Conservation (phyloP, 2,329 filamentous ascomycete species). For the Cercospora sp. region DNA sequence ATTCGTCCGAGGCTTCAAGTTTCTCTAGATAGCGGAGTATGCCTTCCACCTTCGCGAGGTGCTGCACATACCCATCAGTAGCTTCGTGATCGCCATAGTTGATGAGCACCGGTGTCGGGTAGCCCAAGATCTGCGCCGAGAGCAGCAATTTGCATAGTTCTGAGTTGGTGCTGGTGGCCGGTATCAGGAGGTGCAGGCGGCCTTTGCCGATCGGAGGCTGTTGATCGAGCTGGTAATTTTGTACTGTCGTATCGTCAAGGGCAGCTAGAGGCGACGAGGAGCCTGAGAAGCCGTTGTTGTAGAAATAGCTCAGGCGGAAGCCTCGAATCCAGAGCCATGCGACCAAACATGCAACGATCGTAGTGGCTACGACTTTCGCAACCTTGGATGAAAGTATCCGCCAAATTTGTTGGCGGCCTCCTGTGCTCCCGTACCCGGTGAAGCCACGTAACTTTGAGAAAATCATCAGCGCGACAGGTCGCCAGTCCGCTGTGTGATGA, state of each 20-base stretch:
- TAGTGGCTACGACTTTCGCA: slow-evolving; percentile 15
- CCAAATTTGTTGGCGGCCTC: slow-evolving; percentile 9
- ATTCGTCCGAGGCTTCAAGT: slow-evolving; percentile 34
- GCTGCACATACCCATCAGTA: slow-evolving; percentile 25
- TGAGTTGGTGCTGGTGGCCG: slow-evolving; percentile 47
- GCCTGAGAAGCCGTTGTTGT: background rate
- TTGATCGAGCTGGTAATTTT: background rate
- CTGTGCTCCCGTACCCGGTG: background rate
- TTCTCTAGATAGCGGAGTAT: slow-evolving; percentile 23
- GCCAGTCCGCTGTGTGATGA: background rate
- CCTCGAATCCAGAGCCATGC: slow-evolving; percentile 14
- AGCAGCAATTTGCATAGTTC: slow-evolving; percentile 28
- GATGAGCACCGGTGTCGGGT: slow-evolving; percentile 28
- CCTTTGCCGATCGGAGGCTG: slow-evolving; percentile 19
- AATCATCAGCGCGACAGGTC: background rate
- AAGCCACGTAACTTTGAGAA: background rate
- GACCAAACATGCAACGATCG: slow-evolving; percentile 9
- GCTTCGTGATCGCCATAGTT: slow-evolving; percentile 23
- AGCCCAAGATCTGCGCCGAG: slow-evolving; percentile 22
- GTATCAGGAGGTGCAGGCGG: slow-evolving; percentile 57
- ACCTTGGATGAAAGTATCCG: slow-evolving; percentile 18
- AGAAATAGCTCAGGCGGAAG: background rate
- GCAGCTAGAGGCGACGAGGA: background rate
- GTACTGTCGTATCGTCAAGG: background rate
- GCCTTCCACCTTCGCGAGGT: slow-evolving; percentile 28